A percentile compares a stretch with the other conserved stretches of the same genome.
phyloP scores from a whole-genome alignment of 2,329 filamentous ascomycete genomes.

The Fonsecaea nubica region DNA sequence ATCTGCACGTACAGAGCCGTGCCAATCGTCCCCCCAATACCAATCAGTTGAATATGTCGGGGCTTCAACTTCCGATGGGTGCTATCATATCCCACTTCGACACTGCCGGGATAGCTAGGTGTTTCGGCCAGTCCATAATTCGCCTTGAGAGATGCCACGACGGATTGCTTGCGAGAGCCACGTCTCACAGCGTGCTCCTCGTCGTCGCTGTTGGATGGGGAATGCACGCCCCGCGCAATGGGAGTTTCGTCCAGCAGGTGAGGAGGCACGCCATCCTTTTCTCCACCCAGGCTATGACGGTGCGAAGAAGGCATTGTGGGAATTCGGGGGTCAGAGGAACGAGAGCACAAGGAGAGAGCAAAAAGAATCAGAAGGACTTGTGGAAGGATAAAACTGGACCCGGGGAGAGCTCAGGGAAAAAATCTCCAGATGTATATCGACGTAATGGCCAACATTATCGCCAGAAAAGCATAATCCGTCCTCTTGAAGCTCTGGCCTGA shows the following conservation, averaged over 20 bases:
- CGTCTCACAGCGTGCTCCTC: constrained; percentile 30
- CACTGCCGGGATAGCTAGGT: constrained; percentile 21
- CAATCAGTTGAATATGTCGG: constrained; percentile 56
- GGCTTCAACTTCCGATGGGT: constrained; percentile 50
- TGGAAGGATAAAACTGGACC: neutral
- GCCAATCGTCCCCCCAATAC: constrained; percentile 55
- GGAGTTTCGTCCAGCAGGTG: constrained; percentile 36
- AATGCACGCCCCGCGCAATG: constrained; percentile 34
- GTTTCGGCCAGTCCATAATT: constrained; percentile 36
- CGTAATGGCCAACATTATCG: neutral
- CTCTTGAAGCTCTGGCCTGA: constrained; percentile 1
- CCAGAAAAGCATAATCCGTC: constrained; percentile 3
- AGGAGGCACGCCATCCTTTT: constrained; percentile 21
- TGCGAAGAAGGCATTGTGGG: constrained; percentile 16
- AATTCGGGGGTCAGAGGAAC: neutral
- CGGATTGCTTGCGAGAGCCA: constrained; percentile 35
- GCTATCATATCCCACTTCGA: constrained; percentile 29
- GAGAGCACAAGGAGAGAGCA: neutral
- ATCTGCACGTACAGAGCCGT: constrained; percentile 54
- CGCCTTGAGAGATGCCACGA: constrained; percentile 38
- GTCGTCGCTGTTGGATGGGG: constrained; percentile 25
- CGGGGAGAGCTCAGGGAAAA: neutral
- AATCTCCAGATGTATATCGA: neutral
- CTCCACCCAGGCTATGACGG: constrained; percentile 24
- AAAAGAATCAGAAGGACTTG: neutral